Evolutionary conservation across 345 rosid genomes (phyloP).

Genomic region (Populus tremula): DNA sequence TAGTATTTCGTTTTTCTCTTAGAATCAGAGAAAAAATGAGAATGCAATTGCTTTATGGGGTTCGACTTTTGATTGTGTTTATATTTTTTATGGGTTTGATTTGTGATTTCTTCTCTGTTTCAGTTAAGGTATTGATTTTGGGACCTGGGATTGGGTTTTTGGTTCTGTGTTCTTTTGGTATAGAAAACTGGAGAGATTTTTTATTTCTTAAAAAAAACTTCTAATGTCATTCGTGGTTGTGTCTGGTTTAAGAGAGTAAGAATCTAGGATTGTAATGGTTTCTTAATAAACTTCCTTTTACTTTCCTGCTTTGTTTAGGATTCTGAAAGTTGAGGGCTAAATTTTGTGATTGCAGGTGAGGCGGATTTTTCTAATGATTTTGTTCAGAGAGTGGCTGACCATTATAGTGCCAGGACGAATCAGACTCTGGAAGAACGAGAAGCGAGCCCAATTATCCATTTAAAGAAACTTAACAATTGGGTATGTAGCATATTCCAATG

Average conservation of each 20-base stretch:
- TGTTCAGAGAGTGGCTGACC: slow-evolving; percentile 83
- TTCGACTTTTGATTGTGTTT: not conserved
- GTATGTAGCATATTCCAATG: slow-evolving; percentile 34
- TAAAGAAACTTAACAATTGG: slow-evolving; percentile 96
- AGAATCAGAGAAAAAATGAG: not conserved
- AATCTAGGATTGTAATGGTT: not conserved
- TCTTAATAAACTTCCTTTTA: not conserved
- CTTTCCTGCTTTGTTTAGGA: not conserved
- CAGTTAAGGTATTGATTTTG: not conserved
- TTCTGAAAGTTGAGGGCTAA: not conserved
- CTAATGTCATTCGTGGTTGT: not conserved
- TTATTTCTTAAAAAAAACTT: not conserved
- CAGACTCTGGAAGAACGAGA: slow-evolving; percentile 95
- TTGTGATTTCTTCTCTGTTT: not conserved
- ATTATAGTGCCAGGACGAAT: slow-evolving; percentile 94
- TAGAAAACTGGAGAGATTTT: not conserved
- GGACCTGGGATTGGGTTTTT: not conserved
- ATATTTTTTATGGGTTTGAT: not conserved
- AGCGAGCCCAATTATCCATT: slow-evolving; percentile 95
- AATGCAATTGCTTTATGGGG: not conserved
- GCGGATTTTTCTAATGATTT: slow-evolving; percentile 32
- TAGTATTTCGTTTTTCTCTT: not conserved
- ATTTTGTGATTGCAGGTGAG: slow-evolving; percentile 49
- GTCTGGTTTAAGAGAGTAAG: not conserved
- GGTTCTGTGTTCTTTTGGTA: not conserved